Evolutionary conservation across 495 filamentous ascomycete species (phyloP).

Genomic region (Aspergillus sparsus): DNA sequence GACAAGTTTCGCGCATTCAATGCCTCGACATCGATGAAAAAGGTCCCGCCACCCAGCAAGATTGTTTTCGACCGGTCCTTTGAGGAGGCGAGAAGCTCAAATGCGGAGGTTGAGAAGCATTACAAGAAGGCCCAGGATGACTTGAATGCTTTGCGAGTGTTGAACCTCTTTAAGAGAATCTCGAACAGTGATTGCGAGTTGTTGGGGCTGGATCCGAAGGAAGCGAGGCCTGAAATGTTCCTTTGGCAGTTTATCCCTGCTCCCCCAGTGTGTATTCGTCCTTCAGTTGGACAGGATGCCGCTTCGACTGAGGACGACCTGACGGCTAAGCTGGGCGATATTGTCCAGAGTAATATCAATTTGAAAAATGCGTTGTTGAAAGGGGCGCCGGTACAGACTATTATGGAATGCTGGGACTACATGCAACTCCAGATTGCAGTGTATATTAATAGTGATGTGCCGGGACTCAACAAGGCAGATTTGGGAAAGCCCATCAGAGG

Average conservation of each 20-base stretch:
- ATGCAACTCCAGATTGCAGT: conserved; percentile 91
- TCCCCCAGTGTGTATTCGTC: conserved; percentile 88
- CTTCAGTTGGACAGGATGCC: conserved; percentile 86
- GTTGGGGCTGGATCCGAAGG: conserved; percentile 79
- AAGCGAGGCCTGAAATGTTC: conserved; percentile 94
- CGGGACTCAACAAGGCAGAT: conserved; percentile 74
- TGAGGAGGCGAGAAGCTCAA: conserved; percentile 66
- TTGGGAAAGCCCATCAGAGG: conserved; percentile 82
- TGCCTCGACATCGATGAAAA: conserved; percentile 79
- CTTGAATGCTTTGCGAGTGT: conserved; percentile 81
- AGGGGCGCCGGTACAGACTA: conserved; percentile 78
- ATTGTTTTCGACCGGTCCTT: conserved; percentile 83
- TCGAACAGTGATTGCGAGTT: conserved; percentile 86
- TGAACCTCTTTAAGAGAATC: conserved; percentile 89
- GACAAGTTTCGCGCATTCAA: conserved; percentile 88
- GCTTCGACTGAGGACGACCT: conserved; percentile 96
- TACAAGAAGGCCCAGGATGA: conserved; percentile 90
- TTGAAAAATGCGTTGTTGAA: conserved; percentile 77
- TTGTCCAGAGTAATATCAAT: conserved; percentile 82
- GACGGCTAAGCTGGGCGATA: conserved; percentile 91
- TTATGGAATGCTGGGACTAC: conserved; percentile 99
- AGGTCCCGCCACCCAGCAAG: conserved; percentile 76
- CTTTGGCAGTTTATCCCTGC: conserved; percentile 96
- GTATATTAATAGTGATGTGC: conserved; percentile 97
- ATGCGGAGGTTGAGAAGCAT: conserved; percentile 85